phyloP scores from a whole-genome alignment of 2,329 filamentous ascomycete genomes.

The Calonectria montana region DNA sequence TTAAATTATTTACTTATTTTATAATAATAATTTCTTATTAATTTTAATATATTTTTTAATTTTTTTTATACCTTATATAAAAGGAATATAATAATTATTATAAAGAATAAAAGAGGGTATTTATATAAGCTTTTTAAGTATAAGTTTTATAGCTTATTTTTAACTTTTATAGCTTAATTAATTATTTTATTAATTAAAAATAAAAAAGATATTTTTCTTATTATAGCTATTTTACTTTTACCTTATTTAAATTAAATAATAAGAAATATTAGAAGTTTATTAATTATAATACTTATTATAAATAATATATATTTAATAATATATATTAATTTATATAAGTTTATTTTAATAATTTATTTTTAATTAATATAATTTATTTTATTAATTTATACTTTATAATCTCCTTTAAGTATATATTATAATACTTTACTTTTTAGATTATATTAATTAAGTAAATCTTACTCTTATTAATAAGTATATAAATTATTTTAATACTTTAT shows the following conservation, averaged over 20 bases:
- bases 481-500: neutral
- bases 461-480: neutral
- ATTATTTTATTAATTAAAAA: too few species aligned
- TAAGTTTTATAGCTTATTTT: too few species aligned
- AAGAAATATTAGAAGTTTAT: too few species aligned
- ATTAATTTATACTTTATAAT: neutral
- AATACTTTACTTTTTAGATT: neutral
- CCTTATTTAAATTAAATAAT: neutral
- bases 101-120: neutral
- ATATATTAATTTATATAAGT: too few species aligned
- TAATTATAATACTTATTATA: neutral
- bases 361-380: neutral
- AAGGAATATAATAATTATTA: neutral
- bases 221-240: neutral
- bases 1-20: neutral
- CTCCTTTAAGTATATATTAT: neutral
- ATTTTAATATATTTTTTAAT: neutral
- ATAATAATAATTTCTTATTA: neutral
- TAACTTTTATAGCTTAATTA: too few species aligned
- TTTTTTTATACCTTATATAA: neutral
- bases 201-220: neutral
- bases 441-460: neutral
- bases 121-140: neutral
- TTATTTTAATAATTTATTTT: too few species aligned
- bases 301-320: neutral